phyloP scores from a whole-genome alignment of 2,329 filamentous ascomycete species.

The Exophiala bonariae region DNA sequence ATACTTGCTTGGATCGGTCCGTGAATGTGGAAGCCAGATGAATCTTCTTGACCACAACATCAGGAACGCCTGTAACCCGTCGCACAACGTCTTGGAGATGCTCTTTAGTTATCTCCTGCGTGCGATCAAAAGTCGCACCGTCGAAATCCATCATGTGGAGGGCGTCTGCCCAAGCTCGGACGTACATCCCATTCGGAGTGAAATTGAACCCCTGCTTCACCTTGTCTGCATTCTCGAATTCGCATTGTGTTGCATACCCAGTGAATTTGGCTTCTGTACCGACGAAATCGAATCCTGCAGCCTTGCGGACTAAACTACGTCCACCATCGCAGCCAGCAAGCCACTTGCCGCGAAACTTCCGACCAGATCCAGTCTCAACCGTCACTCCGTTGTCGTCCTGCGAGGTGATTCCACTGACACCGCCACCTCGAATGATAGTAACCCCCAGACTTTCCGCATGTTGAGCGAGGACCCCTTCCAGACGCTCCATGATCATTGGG shows the following conservation, averaged over 20 bases:
- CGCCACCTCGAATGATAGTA: constrained; percentile 30
- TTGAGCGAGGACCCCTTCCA: constrained; percentile 24
- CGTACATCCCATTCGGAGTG: constrained; percentile 32
- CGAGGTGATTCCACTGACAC: constrained; percentile 25
- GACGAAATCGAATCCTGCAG: constrained; percentile 37
- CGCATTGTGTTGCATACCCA: constrained; percentile 35
- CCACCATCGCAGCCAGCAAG: constrained; percentile 47
- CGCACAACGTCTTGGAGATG: constrained; percentile 23
- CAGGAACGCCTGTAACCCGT: constrained; percentile 12
- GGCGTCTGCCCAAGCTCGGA: constrained; percentile 25
- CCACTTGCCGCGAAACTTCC: constrained; percentile 34
- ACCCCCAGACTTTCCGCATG: constrained; percentile 20
- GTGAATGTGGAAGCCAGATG: constrained; percentile 15
- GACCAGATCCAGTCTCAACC: constrained; percentile 14
- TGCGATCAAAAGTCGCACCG: constrained; percentile 7
- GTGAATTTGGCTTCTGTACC: constrained; percentile 40
- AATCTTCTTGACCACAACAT: constrained; percentile 12
- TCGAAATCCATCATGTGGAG: constrained; percentile 26
- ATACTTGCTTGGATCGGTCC: constrained; percentile 13
- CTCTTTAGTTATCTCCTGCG: constrained; percentile 26
- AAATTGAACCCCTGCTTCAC: constrained; percentile 29
- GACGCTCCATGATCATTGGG: constrained; percentile 20
- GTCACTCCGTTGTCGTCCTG: constrained; percentile 9
- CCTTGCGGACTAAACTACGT: constrained; percentile 39
- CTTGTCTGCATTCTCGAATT: constrained; percentile 34